Base-by-base conservation (phyloP, 768 basidiomycete species). In the Tricholoma hemisulphureum region DNA sequence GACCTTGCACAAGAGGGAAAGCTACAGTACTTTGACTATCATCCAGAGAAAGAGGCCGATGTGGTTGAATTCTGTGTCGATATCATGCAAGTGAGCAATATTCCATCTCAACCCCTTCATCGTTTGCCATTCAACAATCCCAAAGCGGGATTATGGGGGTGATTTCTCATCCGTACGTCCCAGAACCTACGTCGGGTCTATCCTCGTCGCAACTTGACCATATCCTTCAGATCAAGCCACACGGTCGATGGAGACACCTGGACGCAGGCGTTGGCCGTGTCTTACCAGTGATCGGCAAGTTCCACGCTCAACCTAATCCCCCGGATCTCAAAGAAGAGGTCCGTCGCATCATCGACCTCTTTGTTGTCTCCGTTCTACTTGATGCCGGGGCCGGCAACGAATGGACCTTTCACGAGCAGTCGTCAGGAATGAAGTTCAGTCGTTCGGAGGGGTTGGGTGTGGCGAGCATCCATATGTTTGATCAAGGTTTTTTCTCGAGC, bases 391-490 rank as follows among this genome's bases (percentile, higher is more conserved):
- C 95, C 0, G 96, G 95, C 0, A 87, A 83, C 56, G 65, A 73
- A 1, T 98, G 95, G 95, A 72, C 71, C 10, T 98, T 89, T 71
- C 77, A 73, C 6, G 94, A 95, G 57, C 69, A 78, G 5, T 73
- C 68, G 0, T 80, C 83, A 0, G 83, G 81, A 0, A 65, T 76
- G 56, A 75, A 70, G 0, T 93, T 85, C 70, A 67, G 75, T 52
- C 80, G 89, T 64, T 95, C 83, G 5, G 91, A 87, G 67, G 96
- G 96, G 0, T 75, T 99, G 6, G 96, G 88, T 0, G 87, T 98
- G 5, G 96, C 94, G 0, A 93, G 91, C 65, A 75, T 93, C 41
- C 86, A 91, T 68, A 97, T 98, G 93, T 98, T 97, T 60, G 71
- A 80, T 53, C 71, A 76, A 3, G 96, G 96, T 0, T 71, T 94